Conservation (phyloP, 192 early-diverging fungal genomes). For the Coemansia sp. region DNA sequence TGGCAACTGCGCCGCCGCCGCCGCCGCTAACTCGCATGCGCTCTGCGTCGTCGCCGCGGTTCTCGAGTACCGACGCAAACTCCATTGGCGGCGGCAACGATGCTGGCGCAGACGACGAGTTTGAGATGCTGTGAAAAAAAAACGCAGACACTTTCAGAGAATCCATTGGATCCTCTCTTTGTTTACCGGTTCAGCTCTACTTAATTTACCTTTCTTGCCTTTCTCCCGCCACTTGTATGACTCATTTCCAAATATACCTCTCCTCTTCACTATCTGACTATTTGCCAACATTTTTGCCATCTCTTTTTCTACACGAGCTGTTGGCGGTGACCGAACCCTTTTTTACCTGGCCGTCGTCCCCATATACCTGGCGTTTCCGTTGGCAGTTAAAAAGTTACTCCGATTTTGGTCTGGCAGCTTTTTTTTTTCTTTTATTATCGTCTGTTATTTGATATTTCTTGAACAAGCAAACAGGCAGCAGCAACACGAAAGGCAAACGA, state of each 20-base stretch:
- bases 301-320: too few species aligned
- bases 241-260: slow-evolving; percentile 11
- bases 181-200: neutral
- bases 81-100: slow-evolving; percentile 6
- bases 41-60: slow-evolving; percentile 51
- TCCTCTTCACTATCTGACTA: neutral
- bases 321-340: too few species aligned
- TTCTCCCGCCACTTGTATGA: slow-evolving; percentile 3
- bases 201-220: neutral
- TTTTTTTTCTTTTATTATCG: neutral
- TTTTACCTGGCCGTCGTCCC: too few species aligned
- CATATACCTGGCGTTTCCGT: too few species aligned
- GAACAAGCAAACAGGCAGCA: neutral
- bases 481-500: neutral
- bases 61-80: slow-evolving; percentile 24
- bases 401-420: too few species aligned
- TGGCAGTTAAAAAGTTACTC: too few species aligned
- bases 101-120: slow-evolving; percentile 19
- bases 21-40: slow-evolving; percentile 32
- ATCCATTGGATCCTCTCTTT: neutral
- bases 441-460: too few species aligned
- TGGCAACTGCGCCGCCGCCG: slow-evolving; percentile 8
- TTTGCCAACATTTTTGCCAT: neutral
- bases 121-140: slow-evolving; percentile 27
- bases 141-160: neutral